Conservation (phyloP, 75 land plant species). For the Larix kaempferi region DNA sequence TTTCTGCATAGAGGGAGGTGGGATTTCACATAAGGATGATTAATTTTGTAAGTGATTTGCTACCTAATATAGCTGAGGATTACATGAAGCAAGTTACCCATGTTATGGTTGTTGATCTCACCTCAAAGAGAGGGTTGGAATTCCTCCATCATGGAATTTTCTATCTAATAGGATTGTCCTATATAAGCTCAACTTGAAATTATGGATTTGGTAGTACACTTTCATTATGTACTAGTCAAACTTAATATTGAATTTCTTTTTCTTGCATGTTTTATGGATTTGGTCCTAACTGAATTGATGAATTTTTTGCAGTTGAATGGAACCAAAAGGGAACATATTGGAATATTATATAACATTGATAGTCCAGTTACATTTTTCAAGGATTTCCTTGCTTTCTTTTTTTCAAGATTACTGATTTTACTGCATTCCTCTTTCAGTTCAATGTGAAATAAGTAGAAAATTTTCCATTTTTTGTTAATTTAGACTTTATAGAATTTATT, state of each 20-base stretch:
- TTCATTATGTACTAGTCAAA: not conserved
- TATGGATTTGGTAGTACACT: not conserved
- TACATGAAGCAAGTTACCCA: conserved; percentile 50
- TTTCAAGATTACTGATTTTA: conserved; percentile 34
- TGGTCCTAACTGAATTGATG: not conserved
- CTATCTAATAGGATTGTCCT: conserved; percentile 49
- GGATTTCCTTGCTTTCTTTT: conserved; percentile 31
- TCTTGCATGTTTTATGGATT: not conserved
- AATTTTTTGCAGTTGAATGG: conserved; percentile 50
- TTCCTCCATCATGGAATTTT: conserved; percentile 74
- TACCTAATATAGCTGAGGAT: too few relatives aligned
- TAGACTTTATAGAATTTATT: not conserved
- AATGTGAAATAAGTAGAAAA: not conserved
- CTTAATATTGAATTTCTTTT: conserved; percentile 10
- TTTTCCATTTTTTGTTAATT: not conserved
- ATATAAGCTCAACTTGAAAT: not conserved
- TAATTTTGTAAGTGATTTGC: too few relatives aligned
- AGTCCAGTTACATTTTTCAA: conserved; percentile 2
- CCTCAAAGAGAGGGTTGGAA: conserved; percentile 65
- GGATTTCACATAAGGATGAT: too few relatives aligned
- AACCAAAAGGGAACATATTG: conserved; percentile 69
- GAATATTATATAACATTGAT: conserved; percentile 49
- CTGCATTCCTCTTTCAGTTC: conserved; percentile 51
- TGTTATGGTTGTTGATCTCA: conserved; percentile 64
- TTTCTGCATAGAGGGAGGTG: too few relatives aligned